Conservation (phyloP, 2,329 filamentous ascomycete genomes). For the Acrodontium crateriforme region DNA sequence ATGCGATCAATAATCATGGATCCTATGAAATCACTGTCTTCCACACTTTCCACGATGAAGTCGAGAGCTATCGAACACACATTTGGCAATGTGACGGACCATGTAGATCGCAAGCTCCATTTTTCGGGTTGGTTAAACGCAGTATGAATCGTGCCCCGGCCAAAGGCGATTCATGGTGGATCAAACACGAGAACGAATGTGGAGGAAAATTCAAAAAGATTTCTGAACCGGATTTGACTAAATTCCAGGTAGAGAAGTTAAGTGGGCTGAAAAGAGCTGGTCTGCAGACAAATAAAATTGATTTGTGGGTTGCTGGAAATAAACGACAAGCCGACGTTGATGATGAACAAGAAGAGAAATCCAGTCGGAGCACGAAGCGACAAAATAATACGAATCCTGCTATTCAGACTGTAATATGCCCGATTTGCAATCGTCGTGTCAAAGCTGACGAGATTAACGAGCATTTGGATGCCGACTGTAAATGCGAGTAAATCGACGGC, state of each 20-base stretch:
- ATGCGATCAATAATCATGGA: slow-evolving; percentile 32
- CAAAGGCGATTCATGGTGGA: slow-evolving; percentile 30
- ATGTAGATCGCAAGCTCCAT: slow-evolving; percentile 25
- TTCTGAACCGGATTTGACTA: slow-evolving; percentile 27
- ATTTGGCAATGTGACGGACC: slow-evolving; percentile 31
- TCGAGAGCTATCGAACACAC: slow-evolving; percentile 32
- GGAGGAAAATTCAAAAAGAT: slow-evolving; percentile 30
- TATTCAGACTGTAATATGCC: slow-evolving; percentile 22
- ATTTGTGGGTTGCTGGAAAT: slow-evolving; percentile 23
- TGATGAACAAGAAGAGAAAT: slow-evolving; percentile 1
- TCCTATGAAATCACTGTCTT: slow-evolving; percentile 28
- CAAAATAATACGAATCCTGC: slow-evolving; percentile 3
- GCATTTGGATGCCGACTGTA: too few species aligned
- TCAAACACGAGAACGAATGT: slow-evolving; percentile 26
- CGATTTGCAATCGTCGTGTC: slow-evolving; percentile 23
- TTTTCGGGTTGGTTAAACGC: slow-evolving; percentile 32
- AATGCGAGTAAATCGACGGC: too few species aligned
- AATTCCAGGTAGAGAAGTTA: slow-evolving; percentile 26
- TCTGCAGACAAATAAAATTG: slow-evolving; percentile 31
- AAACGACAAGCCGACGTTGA: slow-evolving; percentile 1
- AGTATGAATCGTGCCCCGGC: slow-evolving; percentile 32
- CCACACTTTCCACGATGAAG: slow-evolving; percentile 34
- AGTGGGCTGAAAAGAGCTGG: slow-evolving; percentile 28
- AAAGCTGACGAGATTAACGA: slow-evolving; percentile 24
- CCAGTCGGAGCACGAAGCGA: not conserved